Conservation (phyloP, 2,329 filamentous ascomycete species). For the Ceratocystis huliohia region DNA sequence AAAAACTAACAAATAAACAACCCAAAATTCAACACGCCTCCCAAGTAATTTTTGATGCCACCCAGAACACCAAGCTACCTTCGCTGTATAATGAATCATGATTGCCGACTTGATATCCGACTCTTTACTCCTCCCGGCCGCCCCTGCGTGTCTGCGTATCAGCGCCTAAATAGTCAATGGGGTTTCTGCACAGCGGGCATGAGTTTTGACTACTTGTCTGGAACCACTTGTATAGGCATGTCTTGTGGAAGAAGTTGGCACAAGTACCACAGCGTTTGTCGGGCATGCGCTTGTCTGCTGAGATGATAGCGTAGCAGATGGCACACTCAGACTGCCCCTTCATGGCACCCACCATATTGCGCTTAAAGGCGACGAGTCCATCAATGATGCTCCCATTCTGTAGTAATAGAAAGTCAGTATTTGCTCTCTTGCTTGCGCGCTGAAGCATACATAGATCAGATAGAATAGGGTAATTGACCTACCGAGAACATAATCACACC, state of each 20-base stretch:
- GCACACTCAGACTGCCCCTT: conserved; percentile 92
- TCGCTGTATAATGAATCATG: neutral
- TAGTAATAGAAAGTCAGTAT: conserved; percentile 12
- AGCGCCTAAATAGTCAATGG: conserved; percentile 50
- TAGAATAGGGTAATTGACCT: conserved; percentile 25
- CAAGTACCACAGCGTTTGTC: conserved; percentile 87
- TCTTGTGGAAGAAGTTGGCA: conserved; percentile 83
- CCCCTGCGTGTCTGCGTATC: conserved; percentile 27
- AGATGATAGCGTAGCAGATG: conserved; percentile 93
- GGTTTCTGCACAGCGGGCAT: conserved; percentile 84
- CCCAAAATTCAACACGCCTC: neutral
- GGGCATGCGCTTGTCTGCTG: conserved; percentile 74
- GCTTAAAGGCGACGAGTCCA: conserved; percentile 70
- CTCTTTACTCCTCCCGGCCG: conserved; percentile 9
- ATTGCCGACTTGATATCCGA: neutral
- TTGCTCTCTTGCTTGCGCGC: neutral
- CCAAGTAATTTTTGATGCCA: neutral
- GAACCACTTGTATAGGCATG: conserved; percentile 95
- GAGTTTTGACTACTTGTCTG: conserved; percentile 81
- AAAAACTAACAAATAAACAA: neutral
- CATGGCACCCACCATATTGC: conserved; percentile 75
- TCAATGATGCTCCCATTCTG: conserved; percentile 76
- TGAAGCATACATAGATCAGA: neutral
- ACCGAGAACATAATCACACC: conserved; percentile 84
- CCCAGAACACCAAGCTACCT: neutral